phyloP scores from a whole-genome alignment of 2,329 filamentous ascomycete genomes.

The Fusarium subglutinans region DNA sequence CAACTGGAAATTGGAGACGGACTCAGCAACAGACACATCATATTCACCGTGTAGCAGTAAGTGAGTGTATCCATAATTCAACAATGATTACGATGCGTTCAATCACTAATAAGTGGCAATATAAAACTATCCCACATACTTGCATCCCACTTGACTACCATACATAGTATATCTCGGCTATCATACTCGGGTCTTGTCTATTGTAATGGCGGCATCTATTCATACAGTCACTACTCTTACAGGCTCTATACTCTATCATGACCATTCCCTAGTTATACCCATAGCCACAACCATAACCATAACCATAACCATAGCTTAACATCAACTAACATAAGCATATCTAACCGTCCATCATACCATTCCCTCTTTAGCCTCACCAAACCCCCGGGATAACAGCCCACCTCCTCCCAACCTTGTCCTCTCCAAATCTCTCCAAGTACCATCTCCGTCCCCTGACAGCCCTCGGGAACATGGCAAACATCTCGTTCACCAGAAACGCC shows the following conservation, averaged over 20 bases:
- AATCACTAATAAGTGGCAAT: not conserved
- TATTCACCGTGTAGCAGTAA: not conserved
- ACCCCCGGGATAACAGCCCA: slow-evolving; percentile 75
- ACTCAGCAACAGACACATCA: not conserved
- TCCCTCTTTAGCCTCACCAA: slow-evolving; percentile 53
- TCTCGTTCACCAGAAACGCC: slow-evolving; percentile 85
- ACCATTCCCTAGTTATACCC: not conserved
- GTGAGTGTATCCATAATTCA: not conserved
- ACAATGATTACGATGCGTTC: not conserved
- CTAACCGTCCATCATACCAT: not conserved
- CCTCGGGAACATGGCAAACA: slow-evolving; percentile 89
- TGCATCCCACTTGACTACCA: not conserved
- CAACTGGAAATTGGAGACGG: slow-evolving; percentile 23
- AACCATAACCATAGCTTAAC: not conserved
- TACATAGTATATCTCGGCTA: slow-evolving; percentile 8
- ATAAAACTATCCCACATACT: not conserved
- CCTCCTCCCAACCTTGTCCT: slow-evolving; percentile 77
- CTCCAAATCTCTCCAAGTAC: slow-evolving; percentile 90
- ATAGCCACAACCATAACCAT: not conserved
- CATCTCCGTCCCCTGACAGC: slow-evolving; percentile 83
- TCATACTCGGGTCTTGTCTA: slow-evolving; percentile 12
- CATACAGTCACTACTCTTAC: not conserved
- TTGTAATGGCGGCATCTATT: not conserved
- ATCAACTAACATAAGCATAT: slow-evolving; percentile 8
- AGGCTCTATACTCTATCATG: not conserved